These are phyloP conservation scores for Suhomyces chickasaworum DNA, from an alignment of 1,139 yeast genomes.

Conservation along the genomic window DNA sequence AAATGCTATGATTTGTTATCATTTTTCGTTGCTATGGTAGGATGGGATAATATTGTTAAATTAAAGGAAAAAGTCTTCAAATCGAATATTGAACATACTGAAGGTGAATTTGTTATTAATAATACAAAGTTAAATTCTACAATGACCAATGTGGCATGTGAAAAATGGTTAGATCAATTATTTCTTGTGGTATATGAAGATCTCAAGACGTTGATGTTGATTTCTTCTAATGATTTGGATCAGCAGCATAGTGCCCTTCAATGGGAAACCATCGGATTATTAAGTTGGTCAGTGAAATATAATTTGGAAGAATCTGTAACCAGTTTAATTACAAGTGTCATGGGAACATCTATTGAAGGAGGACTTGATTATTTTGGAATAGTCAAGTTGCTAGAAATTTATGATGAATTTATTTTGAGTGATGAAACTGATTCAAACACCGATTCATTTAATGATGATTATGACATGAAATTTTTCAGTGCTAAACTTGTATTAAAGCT, in stretches of 20 bases:
- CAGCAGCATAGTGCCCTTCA: constrained; percentile 45
- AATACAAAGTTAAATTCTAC: constrained; percentile 12
- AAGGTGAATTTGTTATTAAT: constrained; percentile 24
- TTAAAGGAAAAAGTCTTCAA: constrained; percentile 27
- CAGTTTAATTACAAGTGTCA: constrained; percentile 43
- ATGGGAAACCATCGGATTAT: constrained; percentile 45
- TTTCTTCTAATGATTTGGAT: constrained; percentile 26
- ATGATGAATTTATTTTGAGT: constrained; percentile 44
- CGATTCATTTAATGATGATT: constrained; percentile 34
- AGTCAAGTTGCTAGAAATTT: constrained; percentile 40
- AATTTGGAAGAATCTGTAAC: constrained; percentile 42
- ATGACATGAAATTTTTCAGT: constrained; percentile 30
- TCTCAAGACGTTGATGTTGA: constrained; percentile 33
- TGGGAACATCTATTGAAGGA: constrained; percentile 36
- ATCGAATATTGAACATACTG: background rate
- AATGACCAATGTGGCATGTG: constrained; percentile 25
- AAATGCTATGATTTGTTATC: constrained; percentile 44
- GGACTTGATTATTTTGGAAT: constrained; percentile 45
- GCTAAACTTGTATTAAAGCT: constrained; percentile 39
- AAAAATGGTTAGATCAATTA: constrained; percentile 44
- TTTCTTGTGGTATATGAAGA: constrained; percentile 44
- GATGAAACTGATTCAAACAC: constrained; percentile 33
- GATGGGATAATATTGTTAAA: constrained; percentile 41
- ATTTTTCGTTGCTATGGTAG: constrained; percentile 38
- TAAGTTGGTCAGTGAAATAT: constrained; percentile 46